A percentile compares a stretch with the other conserved stretches of the same genome.
Evolutionary conservation across 768 basidiomycete species (phyloP).

Genomic region (Dioszegia crocea): DNA sequence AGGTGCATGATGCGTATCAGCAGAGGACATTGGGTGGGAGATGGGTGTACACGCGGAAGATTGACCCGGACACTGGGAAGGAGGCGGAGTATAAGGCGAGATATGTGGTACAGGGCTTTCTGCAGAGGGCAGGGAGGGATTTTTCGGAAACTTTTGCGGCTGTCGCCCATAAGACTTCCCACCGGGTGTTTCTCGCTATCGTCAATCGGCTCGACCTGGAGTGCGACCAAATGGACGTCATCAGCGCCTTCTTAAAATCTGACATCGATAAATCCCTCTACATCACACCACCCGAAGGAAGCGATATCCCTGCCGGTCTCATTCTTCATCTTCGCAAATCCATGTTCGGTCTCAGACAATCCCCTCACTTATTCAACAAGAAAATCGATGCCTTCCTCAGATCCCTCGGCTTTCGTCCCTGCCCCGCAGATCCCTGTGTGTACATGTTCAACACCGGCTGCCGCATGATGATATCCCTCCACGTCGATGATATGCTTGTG

Average conservation of each 20-base stretch:
- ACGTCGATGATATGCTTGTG: constrained; percentile 13
- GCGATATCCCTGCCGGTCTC: not conserved
- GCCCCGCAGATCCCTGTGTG: constrained; percentile 14
- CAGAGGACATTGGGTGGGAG: not conserved
- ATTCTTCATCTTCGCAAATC: constrained; percentile 7
- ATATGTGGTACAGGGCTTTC: not conserved
- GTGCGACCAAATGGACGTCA: not conserved
- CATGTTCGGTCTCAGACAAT: constrained; percentile 2
- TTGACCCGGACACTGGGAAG: not conserved
- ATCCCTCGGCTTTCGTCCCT: not conserved
- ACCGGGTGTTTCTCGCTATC: constrained; percentile 2
- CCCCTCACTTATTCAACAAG: constrained; percentile 12
- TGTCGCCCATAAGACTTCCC: not conserved
- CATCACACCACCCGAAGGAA: constrained; percentile 6
- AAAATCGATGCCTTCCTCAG: constrained; percentile 8
- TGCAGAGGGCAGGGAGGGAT: not conserved
- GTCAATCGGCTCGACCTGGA: constrained; percentile 11
- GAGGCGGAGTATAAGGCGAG: not conserved
- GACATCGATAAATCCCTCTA: constrained; percentile 9
- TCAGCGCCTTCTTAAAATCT: constrained; percentile 13
- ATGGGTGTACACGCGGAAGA: constrained; percentile 7
- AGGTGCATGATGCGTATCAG: no score
- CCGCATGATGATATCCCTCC: constrained; percentile 6
- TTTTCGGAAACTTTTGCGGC: not conserved
- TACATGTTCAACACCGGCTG: not conserved